Conservation (phyloP, 192 early-diverging fungal genomes). For the Piromyces finnis region DNA sequence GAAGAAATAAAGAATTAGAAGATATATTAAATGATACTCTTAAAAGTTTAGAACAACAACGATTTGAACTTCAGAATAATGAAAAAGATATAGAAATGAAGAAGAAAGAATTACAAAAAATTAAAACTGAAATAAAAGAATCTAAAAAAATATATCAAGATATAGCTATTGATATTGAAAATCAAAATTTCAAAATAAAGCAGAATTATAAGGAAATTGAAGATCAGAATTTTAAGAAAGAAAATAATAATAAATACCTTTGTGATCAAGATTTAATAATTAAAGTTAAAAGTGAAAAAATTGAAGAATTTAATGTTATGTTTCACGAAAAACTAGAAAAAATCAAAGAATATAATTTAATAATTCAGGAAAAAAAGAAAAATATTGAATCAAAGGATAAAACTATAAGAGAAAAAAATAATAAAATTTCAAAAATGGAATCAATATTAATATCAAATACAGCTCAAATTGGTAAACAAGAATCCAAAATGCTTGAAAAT, state of each 20-base stretch:
- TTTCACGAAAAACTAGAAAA: not conserved
- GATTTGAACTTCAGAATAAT: not conserved
- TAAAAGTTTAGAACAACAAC: not conserved
- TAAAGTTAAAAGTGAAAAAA: not conserved
- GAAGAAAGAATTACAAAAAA: not conserved
- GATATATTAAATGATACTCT: not conserved
- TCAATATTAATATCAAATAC: not conserved
- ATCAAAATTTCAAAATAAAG: not conserved
- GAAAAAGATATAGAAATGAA: not conserved
- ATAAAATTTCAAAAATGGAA: not conserved
- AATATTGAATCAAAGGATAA: not conserved
- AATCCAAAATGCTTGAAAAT: not conserved
- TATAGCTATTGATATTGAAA: not conserved
- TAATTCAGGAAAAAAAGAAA: not conserved
- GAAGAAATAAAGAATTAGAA: not conserved
- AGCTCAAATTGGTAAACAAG: not conserved
- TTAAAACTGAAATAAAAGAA: not conserved
- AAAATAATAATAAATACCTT: no score
- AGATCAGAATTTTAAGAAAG: not conserved
- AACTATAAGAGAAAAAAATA: not conserved
- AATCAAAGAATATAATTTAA: not conserved
- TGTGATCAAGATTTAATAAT: not conserved
- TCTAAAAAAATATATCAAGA: not conserved
- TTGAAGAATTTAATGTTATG: not conserved
- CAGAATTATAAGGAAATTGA: not conserved